Base-by-base conservation (phyloP, 192 early-diverging fungal genomes). In the Bifiguratus adelaidae region DNA sequence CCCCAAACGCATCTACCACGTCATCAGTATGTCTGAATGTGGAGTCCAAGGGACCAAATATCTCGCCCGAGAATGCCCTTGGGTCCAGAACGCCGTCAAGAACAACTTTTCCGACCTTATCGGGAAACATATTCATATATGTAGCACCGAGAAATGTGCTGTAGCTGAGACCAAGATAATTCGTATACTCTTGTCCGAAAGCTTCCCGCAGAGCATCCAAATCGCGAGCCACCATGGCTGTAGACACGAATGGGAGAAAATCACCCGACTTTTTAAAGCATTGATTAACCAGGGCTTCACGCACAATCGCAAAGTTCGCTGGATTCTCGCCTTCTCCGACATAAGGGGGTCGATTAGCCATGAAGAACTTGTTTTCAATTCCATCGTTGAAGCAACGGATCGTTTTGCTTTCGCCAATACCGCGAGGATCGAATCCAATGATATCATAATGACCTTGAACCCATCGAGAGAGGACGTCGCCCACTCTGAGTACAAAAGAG, bases 341-440 rank as follows among this genome's bases (percentile, higher is more conserved):
- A 7, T 7, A 7, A 0, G 5, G 1, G 1, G 37, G 37, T 7
- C 37, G 48, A 41, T 19, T 56, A 13, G 33, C 19, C 12, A 19
- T 9, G 18, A 6, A 42, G 33, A 3, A 18, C 3, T 40, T 40
- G 37, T 41, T 45, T 16, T 40, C 20, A 16, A 25, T 7, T 20
- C 16, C 23, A 25, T 30, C 1, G 5, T 43, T 16, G 40, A 28
- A 25, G 28, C 56, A 58, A 6, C 20, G 13, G 12, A 71, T 23
- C 1, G 68, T 49, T 3, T 34, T 15, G 27, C 48, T 56, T 18
- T 49, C 45, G 2, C 61, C 61, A 19, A 67, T 48, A 18, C 68
- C 68, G 28, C 68, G 43, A 11, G 68, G 68, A 34, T 71, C 68
- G 42, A 53, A 63, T 9, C 55, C 56, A 48, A 71, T 50, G 4